A percentile compares a stretch with the other conserved stretches of the same genome.
These are phyloP conservation scores for Epichloe gansuensis DNA, from an alignment of 2,329 filamentous ascomycete genomes.

Conservation along the genomic window DNA sequence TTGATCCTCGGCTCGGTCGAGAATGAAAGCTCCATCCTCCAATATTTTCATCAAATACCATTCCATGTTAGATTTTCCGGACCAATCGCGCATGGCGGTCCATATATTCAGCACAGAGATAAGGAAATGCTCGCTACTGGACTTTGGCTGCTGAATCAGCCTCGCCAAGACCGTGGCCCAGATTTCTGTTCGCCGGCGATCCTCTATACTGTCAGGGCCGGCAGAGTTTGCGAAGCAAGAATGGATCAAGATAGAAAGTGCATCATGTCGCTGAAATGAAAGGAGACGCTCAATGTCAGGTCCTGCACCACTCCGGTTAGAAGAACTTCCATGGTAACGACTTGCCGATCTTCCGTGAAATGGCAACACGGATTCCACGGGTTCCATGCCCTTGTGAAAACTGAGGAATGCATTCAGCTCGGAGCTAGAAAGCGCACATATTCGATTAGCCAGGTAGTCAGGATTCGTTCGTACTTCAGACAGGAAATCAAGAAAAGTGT, in stretches of 20 bases:
- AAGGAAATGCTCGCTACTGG: slow-evolving; percentile 67
- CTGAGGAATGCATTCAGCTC: slow-evolving; percentile 70
- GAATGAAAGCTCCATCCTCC: slow-evolving; percentile 80
- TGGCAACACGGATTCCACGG: slow-evolving; percentile 71
- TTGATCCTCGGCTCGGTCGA: slow-evolving; percentile 75
- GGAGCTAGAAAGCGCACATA: slow-evolving; percentile 60
- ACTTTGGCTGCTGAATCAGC: slow-evolving; percentile 66
- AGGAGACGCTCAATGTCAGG: slow-evolving; percentile 68
- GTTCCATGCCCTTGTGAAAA: slow-evolving; percentile 67
- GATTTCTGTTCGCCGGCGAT: slow-evolving; percentile 64
- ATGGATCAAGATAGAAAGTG: slow-evolving; percentile 72
- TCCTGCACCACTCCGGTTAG: slow-evolving; percentile 34
- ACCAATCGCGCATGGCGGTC: slow-evolving; percentile 80
- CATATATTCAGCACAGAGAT: slow-evolving; percentile 79
- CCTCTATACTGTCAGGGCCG: slow-evolving; percentile 70
- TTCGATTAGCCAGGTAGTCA: slow-evolving; percentile 72
- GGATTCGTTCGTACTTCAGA: slow-evolving; percentile 74
- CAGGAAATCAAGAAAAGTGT: slow-evolving; percentile 68
- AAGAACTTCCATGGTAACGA: slow-evolving; percentile 32
- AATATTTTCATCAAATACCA: slow-evolving; percentile 91
- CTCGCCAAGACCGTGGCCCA: slow-evolving; percentile 84
- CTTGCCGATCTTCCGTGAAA: slow-evolving; percentile 44
- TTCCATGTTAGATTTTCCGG: slow-evolving; percentile 78
- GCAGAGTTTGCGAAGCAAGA: slow-evolving; percentile 82
- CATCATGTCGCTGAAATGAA: slow-evolving; percentile 81